Base-by-base conservation (phyloP, 1,139 yeast genomes). In the Kodamaea arcana region DNA sequence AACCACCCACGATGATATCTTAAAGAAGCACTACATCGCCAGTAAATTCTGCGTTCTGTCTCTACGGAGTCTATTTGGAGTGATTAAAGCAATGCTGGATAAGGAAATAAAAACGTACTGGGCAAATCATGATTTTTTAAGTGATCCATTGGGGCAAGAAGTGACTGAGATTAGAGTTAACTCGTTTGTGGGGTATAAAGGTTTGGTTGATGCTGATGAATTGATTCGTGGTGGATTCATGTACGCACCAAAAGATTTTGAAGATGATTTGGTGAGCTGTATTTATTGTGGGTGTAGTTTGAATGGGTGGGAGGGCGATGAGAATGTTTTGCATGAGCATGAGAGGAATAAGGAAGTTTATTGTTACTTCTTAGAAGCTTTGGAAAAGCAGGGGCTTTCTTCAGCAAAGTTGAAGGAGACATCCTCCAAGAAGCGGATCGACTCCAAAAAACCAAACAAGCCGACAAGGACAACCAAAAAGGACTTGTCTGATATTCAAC, bases 231-330 rank as follows among this genome's bases (percentile, higher is more conserved):
- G 80, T 9, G 85, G 86, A 1, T 77, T 80, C 44, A 68, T 69
- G 35, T 75, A 66, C 44, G 55, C 70, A 11, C 75, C 81, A 0
- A 44, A 56, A 11, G 58, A 61, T 3, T 45, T 47, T 2, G 65
- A 58, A 16, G 85, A 80, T 43, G 94, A 84, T 51, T 60, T 76
- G n/a, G 84, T 78, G 0, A 67, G 72, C 10, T 86, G 95, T 48
- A 67, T 80, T 42, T 83, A 82, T 48, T 86, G 95, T 55, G 80
- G 75, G 6, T 62, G 79, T 14, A 67, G 80, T 1, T 62, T 86
- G 15, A 86, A 80, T 43, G 80, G 79, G 4, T 86, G 95, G 95
- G 86, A 77, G 43, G 56, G 60, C 1, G 65, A 65, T 3, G 95
- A 86, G 56, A 78, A 74, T 41, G 94, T 94, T 0, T 43, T 72